Base-by-base conservation (phyloP, 225 moss, liverwort and hornwort species). In the Bryum argenteum region DNA sequence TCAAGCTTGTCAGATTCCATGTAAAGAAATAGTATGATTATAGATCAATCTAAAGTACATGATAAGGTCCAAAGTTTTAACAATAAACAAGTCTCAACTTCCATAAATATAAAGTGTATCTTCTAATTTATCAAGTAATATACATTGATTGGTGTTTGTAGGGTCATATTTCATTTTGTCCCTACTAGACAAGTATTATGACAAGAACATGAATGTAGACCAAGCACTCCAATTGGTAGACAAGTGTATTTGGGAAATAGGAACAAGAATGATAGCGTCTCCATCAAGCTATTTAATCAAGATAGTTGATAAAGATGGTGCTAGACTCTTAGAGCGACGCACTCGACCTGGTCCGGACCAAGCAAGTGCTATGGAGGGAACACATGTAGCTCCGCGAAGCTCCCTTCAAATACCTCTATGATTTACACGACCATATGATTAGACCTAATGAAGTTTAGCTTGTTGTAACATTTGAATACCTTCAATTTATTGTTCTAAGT, bases 101-200 rank as follows among this genome's bases (percentile, higher is more conserved):
- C 33, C 0, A 0, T 33, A 6, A 6, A 6, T 33, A 33, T 33
- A 6, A 3, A 33, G 33, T 33, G 33, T 53, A 19, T 37, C 53
- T 10, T 38, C 2, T 12, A 54, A 4, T 22, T 15, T 8, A 13
- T 44, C n/a, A 19, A 50, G 19, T 20, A 45, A 70, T 15, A 10
- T 14, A 4, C 17, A 6, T 33, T 33, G 13, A 33, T 33, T 28
- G 28, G 11, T 81, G 1, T 64, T 76, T 12, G 73, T 79, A 86
- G 85, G 85, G 11, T 77, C 85, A 7, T 86, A 82, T 67, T 86
- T 86, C 74, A 82, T 86, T 21, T 58, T 86, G 40, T 77, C 86
- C 9, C 17, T 86, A 8, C n/a, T 86, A 17, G 82, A 86, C 69
- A 86, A 78, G 61, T 86, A 80, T 24, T 80, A 80, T 41, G 44